phyloP scores from a whole-genome alignment of 2,329 filamentous ascomycete species.

The Sarocladium brachiariae region DNA sequence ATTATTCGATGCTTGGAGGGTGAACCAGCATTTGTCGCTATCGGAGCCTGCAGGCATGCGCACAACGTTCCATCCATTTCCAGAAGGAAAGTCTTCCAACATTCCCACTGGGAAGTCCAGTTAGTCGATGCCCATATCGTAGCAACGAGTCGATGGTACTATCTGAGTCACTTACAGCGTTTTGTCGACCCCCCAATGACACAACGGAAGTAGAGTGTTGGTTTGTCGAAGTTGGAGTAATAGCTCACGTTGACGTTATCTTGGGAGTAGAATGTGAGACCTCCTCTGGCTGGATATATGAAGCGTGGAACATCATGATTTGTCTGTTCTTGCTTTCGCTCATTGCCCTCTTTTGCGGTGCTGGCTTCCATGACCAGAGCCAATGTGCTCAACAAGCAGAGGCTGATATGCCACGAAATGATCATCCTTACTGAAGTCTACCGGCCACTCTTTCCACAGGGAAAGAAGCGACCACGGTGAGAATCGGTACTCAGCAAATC shows the following conservation, averaged over 20 bases:
- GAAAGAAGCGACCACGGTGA: neutral
- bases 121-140: too few species aligned
- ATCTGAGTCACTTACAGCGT: neutral
- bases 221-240: neutral
- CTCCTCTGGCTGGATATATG: neutral
- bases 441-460: neutral
- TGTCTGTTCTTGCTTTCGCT: neutral
- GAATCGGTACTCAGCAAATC: neutral
- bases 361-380: neutral
- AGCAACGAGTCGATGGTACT: too few species aligned
- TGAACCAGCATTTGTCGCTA: neutral
- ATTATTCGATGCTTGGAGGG: neutral
- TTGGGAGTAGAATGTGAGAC: neutral
- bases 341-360: neutral
- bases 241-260: constrained; percentile 2
- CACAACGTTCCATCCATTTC: neutral
- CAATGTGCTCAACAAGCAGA: neutral
- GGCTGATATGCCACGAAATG: neutral
- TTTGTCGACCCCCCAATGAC: neutral
- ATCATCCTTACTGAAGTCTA: neutral
- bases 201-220: constrained; percentile 1
- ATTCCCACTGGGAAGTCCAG: neutral
- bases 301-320: neutral
- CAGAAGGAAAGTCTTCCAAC: neutral
- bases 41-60: neutral